Base-by-base conservation (phyloP, 2,329 filamentous ascomycete species). In the Pyrenochaeta sp. region DNA sequence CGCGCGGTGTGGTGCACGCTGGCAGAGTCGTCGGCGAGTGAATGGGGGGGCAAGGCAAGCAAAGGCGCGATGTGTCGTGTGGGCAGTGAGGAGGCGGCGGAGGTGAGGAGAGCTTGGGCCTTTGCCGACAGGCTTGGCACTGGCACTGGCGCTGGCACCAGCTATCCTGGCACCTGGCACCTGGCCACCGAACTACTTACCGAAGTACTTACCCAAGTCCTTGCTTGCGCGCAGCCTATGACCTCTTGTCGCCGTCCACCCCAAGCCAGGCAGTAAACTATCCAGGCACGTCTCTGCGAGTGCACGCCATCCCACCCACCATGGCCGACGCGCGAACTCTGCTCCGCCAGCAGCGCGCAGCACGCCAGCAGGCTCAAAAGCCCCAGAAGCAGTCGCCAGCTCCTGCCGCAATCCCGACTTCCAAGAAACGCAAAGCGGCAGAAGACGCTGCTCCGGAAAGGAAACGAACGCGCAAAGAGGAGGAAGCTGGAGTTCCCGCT, bases 251-350 rank as follows among this genome's bases (percentile, higher is more conserved):
- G n/a, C n/a, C n/a, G n/a, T n/a, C n/a, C n/a, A n/a, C n/a, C n/a
- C n/a, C n/a, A n/a, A n/a, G n/a, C n/a, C n/a, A n/a, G n/a, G n/a
- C n/a, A n/a, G n/a, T n/a, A n/a, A n/a, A n/a, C n/a, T n/a, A n/a
- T n/a, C n/a, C n/a, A n/a, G n/a, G n/a, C 34, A 27, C 11, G 7
- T 35, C 28, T 20, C 18, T 34, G 40, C 7, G 22, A n/a, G 8
- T 30, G 9, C 15, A 18, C 7, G 21, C 9, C 30, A 15, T 9
- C n/a, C 18, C 35, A 10, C 5, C 29, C 39, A 35, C 10, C 43
- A 72, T 72, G 69, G 69, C 69, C 7, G 69, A 72, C 56, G 69
- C 68, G 21, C 68, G 69, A 31, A 59, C 69, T 9, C 32, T 72
- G 44, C 63, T 72, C 28, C 68, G 69, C 41, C 66, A 71, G 53